Evolutionary conservation across 2,329 filamentous ascomycete genomes (phyloP), one percentile per base, ranked within the genome.

Genomic region (Teratosphaeria pseudoeucalypti): DNA sequence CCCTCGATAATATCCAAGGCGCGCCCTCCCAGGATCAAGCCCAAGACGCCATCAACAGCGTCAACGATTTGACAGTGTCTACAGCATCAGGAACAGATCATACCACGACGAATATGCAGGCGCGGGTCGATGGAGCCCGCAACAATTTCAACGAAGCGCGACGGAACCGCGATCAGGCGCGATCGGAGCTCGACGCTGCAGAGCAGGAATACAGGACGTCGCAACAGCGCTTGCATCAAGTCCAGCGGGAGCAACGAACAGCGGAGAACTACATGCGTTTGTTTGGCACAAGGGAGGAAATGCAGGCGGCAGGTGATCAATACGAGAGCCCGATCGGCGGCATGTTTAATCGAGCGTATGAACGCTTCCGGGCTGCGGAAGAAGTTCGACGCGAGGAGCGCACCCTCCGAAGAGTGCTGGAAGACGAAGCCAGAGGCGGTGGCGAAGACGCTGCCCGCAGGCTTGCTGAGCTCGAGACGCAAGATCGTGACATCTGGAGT

Each of bases 321-420:
- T 80, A 79, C 62, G 73, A 77, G 58, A 77, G 75, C n/a, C 78
- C 78, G 0, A 75, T 80, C 12, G 73, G 75, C 19, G 71, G 72
- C 61, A 76, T 80, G 75, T 80, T 78, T 65, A 73, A 68, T 19
- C 66, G 77, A 55, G 77, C 78, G 1, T 72, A 69, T 60, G 74
- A 74, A 19, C 70, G 77, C 6, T 78, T 78, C 63, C 70, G 72
- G 34, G 72, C 70, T 56, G 76, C 76, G 0, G 77, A 79, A 61
- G 70, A 71, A 59, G 67, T 70, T 6, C 66, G 72, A 16, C 63
- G 65, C 54, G 71, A 74, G 54, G 69, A 72, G 60, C 64, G 68
- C 10, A 71, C 66, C 14, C 56, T 73, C 19, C 63, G 70, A 23
- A 66, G 70, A 53, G 67, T 72, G 7, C 60, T 74, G 3, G 67